Evolutionary conservation across 805 yeast species (phyloP).

Genomic region (Starmera dryadoides): DNA sequence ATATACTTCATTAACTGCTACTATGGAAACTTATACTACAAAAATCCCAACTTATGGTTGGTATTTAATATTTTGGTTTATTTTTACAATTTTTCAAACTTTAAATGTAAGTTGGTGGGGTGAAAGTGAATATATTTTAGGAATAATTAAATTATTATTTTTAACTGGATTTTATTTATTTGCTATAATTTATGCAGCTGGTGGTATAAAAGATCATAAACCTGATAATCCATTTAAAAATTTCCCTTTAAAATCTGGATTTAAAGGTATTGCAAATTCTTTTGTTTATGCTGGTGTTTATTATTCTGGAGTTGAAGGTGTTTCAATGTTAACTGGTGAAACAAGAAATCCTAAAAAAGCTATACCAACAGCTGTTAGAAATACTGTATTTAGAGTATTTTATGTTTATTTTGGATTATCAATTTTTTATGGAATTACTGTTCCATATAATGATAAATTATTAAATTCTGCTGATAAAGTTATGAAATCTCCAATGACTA

Average conservation of each 20-base stretch:
- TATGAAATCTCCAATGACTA: slow-evolving; percentile 61
- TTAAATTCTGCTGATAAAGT: slow-evolving; percentile 28
- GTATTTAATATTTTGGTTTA: slow-evolving; percentile 43
- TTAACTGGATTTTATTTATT: slow-evolving; percentile 43
- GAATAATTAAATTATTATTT: slow-evolving; percentile 40
- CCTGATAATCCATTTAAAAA: slow-evolving; percentile 28
- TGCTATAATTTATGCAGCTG: slow-evolving; percentile 37
- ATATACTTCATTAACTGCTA: slow-evolving; percentile 45
- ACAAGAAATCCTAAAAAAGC: slow-evolving; percentile 60
- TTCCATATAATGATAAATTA: slow-evolving; percentile 57
- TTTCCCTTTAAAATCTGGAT: slow-evolving; percentile 34
- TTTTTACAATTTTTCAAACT: slow-evolving; percentile 42
- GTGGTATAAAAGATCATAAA: slow-evolving; percentile 27
- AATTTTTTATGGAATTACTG: slow-evolving; percentile 60
- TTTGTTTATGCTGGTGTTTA: slow-evolving; percentile 68
- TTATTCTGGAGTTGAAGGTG: slow-evolving; percentile 71
- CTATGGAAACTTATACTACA: slow-evolving; percentile 42
- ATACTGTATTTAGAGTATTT: slow-evolving; percentile 57
- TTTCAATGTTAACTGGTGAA: slow-evolving; percentile 74
- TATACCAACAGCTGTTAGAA: slow-evolving; percentile 63
- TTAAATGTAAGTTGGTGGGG: slow-evolving; percentile 49
- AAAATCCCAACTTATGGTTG: slow-evolving; percentile 49
- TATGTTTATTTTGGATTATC: slow-evolving; percentile 57
- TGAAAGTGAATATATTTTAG: slow-evolving; percentile 48
- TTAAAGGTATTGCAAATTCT: slow-evolving; percentile 51